phyloP scores from a whole-genome alignment of 192 early-diverging fungal species.

The Allomyces macrogynus region DNA sequence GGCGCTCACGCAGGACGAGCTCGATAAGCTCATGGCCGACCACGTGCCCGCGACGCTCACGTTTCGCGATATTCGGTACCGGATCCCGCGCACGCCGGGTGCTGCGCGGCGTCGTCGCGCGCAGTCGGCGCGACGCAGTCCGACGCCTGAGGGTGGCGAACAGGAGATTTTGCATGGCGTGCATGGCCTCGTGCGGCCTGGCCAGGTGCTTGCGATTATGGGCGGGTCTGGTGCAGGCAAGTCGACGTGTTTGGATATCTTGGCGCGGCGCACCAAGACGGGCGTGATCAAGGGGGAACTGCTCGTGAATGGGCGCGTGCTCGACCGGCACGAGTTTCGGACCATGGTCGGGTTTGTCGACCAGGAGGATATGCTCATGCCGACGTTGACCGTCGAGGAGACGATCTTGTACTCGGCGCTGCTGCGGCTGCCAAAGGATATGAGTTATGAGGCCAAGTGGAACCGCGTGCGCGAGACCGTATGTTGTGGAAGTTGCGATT shows the following conservation, averaged over 20 bases:
- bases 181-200: slow-evolving; percentile 54
- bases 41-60: slow-evolving; percentile 44
- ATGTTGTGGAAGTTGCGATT: not conserved
- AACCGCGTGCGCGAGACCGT: slow-evolving; percentile 26
- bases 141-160: slow-evolving; percentile 2
- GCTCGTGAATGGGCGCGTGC: slow-evolving; percentile 27
- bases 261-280: slow-evolving; percentile 17
- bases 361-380: slow-evolving; percentile 74
- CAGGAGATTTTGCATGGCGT: slow-evolving; percentile 39
- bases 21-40: slow-evolving; percentile 46
- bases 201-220: slow-evolving; percentile 82
- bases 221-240: slow-evolving; percentile 73
- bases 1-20: slow-evolving; percentile 29
- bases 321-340: slow-evolving; percentile 27
- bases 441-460: slow-evolving; percentile 25
- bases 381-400: slow-evolving; percentile 75
- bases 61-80: slow-evolving; percentile 43
- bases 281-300: slow-evolving; percentile 23
- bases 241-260: slow-evolving; percentile 4
- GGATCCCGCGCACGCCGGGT: slow-evolving; percentile 9
- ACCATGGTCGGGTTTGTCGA: slow-evolving; percentile 62
- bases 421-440: slow-evolving; percentile 50
- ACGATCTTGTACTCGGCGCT: slow-evolving; percentile 75
- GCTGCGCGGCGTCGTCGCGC: not conserved
- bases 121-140: not conserved